Percentiles rank a stretch among this genome's conserved stretches.
Conservation (phyloP, 805 yeast genomes). For the Candida lessepsii region DNA sequence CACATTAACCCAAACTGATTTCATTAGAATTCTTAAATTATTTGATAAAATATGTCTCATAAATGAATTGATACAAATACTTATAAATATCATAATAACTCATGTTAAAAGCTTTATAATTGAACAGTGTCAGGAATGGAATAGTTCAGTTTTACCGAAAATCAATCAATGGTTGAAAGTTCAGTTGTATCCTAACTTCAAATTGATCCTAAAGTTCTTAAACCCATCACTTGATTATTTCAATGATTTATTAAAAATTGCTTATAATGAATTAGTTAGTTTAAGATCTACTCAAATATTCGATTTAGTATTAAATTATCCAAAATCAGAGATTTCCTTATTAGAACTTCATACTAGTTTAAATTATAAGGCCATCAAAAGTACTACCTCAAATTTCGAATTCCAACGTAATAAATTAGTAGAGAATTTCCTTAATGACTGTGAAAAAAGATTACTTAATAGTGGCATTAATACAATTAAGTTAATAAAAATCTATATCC, state of each 20-base stretch:
- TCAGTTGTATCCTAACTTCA: slow-evolving; percentile 39
- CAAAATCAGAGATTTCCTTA: slow-evolving; percentile 52
- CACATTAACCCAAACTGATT: slow-evolving; percentile 2
- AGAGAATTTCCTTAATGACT: slow-evolving; percentile 43
- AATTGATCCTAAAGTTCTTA: slow-evolving; percentile 14
- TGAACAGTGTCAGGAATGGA: slow-evolving; percentile 37
- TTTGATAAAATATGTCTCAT: slow-evolving; percentile 23
- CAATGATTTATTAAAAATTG: slow-evolving; percentile 32
- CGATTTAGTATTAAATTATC: slow-evolving; percentile 54
- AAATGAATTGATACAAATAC: slow-evolving; percentile 23
- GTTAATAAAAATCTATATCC: slow-evolving; percentile 65
- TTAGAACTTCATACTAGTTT: slow-evolving; percentile 58
- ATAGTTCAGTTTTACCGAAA: slow-evolving; percentile 29
- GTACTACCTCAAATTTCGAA: slow-evolving; percentile 18
- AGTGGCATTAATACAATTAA: slow-evolving; percentile 80
- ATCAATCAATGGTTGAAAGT: slow-evolving; percentile 38
- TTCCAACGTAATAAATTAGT: slow-evolving; percentile 54
- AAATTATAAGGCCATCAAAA: slow-evolving; percentile 22
- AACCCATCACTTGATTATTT: slow-evolving; percentile 18
- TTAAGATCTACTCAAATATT: slow-evolving; percentile 59
- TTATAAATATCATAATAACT: slow-evolving; percentile 37
- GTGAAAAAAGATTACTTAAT: slow-evolving; percentile 55
- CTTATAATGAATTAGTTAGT: slow-evolving; percentile 39
- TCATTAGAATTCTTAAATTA: slow-evolving; percentile 12
- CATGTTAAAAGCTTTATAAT: slow-evolving; percentile 34